Evolutionary conservation across 441 rosid species (phyloP), one percentile per base, ranked within the genome.

Genomic region (Jatropha podagrica): DNA sequence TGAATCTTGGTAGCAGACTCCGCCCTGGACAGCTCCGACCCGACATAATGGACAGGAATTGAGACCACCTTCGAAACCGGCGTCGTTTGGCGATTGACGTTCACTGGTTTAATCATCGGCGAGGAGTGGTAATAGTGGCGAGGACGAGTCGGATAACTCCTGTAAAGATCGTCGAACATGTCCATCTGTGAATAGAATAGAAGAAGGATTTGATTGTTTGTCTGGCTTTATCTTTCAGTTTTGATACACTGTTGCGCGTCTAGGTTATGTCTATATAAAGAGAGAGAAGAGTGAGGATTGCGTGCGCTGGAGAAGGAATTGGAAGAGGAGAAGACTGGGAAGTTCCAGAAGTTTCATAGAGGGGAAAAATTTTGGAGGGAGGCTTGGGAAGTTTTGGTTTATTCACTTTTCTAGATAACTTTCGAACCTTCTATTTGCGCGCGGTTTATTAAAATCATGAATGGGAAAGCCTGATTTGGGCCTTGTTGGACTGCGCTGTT

Each of bases 1-100:
- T 91, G 89, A 68, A 89, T 89, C 88, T 73, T 86, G 73, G 76
- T 69, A 1, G 88, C 93, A 49, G 76, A 73, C 27, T 70, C 70
- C 23, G 20, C 11, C 18, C 81, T 72, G 46, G 65, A 67, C 54
- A 49, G 76, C 62, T 81, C 88, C 64, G 82, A 79, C 1, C 69
- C 86, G 15, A 84, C 79, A 61, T 76, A 82, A 20, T 44, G 87
- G 7, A 88, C 89, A 0, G 91, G 92, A 7, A 89, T 82, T 13
- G 83, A 64, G 9, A 86, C 85, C 41, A 88, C 88, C 75, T 72
- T 86, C 32, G 76, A 66, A 26, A n/a, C 64, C 52, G 69, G 26
- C 20, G 27, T 41, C 49, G 69, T 10, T 59, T 69, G 20, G 1
- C 51, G 74, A 14, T 40, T 77, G 10, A 72, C 69, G 4, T 84